These are phyloP conservation scores for Hydnomerulius pinastri DNA, from an alignment of 768 basidiomycete genomes.

Conservation along the genomic window DNA sequence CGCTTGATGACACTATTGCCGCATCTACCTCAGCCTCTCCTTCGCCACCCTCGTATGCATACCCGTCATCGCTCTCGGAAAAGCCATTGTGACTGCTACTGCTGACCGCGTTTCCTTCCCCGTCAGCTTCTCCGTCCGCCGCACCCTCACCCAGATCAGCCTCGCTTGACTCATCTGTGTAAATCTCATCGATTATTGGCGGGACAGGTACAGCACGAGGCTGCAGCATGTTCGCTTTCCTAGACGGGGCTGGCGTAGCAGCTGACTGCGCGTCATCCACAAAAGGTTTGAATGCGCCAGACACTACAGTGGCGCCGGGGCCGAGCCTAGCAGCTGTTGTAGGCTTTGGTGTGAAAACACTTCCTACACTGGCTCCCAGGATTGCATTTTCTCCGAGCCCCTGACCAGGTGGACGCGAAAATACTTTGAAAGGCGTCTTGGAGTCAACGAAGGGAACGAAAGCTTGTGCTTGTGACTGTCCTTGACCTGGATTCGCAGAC, in stretches of 20 bases:
- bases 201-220: constrained; percentile 18
- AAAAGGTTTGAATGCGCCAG: constrained; percentile 41
- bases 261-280: constrained; percentile 22
- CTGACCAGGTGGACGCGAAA: constrained; percentile 59
- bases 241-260: constrained; percentile 19
- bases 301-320: constrained; percentile 3
- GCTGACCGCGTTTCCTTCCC: constrained; percentile 24
- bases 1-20: constrained; percentile 29
- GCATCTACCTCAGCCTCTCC: constrained; percentile 27
- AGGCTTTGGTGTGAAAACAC: constrained; percentile 49
- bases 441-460: constrained; percentile 43
- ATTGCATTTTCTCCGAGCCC: constrained; percentile 43
- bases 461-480: constrained; percentile 33
- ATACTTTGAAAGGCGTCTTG: constrained; percentile 56
- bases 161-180: constrained; percentile 37
- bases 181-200: constrained; percentile 27
- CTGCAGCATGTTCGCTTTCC: constrained; percentile 20
- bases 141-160: constrained; percentile 17
- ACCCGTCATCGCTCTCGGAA: constrained; percentile 38
- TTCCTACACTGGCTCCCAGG: constrained; percentile 19
- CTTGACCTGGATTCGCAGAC: constrained; percentile 18
- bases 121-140: constrained; percentile 23
- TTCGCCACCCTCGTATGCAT: constrained; percentile 30
- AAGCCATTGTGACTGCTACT: constrained; percentile 30
- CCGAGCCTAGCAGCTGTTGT: constrained; percentile 11